phyloP scores from a whole-genome alignment of 495 filamentous ascomycete genomes.

The Hapsidospora chrysogenum region DNA sequence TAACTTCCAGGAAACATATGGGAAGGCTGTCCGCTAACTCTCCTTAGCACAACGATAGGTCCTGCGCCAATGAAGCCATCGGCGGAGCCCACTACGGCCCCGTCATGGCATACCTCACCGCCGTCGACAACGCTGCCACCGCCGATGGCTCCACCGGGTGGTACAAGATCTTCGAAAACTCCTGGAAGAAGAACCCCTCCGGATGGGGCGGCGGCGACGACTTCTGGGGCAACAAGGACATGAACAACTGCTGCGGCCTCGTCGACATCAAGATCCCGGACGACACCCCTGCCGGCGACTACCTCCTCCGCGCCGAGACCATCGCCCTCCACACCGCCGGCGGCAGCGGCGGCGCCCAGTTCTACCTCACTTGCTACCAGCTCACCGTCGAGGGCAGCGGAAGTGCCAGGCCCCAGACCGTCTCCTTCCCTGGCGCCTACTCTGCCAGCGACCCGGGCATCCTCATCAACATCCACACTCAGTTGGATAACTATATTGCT shows the following conservation, averaged over 20 bases:
- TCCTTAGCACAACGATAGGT: conserved; percentile 23
- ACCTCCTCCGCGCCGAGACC: conserved; percentile 34
- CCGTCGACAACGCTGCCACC: conserved; percentile 29
- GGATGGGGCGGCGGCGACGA: conserved; percentile 23
- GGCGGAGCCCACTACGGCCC: conserved; percentile 31
- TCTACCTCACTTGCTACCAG: conserved; percentile 37
- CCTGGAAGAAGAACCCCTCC: conserved; percentile 21
- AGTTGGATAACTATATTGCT: conserved; percentile 16
- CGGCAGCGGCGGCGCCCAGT: conserved; percentile 22
- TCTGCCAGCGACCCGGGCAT: conserved; percentile 29
- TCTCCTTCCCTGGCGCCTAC: conserved; percentile 31
- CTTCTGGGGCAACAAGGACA: conserved; percentile 32
- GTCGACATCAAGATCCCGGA: conserved; percentile 30
- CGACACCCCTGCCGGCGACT: conserved; percentile 31
- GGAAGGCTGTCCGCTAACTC: no score
- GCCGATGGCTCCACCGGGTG: conserved; percentile 26
- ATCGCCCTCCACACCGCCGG: conserved; percentile 32
- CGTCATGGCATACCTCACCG: conserved; percentile 35
- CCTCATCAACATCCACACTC: conserved; percentile 28
- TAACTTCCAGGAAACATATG: conserved; percentile 4
- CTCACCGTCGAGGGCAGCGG: conserved; percentile 15
- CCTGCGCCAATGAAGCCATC: conserved; percentile 27
- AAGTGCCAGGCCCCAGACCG: conserved; percentile 17
- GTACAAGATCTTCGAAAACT: conserved; percentile 36
- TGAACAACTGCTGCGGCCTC: conserved; percentile 35